Base-by-base conservation (phyloP, 306 rosid species). In the Cercis canadensis region DNA sequence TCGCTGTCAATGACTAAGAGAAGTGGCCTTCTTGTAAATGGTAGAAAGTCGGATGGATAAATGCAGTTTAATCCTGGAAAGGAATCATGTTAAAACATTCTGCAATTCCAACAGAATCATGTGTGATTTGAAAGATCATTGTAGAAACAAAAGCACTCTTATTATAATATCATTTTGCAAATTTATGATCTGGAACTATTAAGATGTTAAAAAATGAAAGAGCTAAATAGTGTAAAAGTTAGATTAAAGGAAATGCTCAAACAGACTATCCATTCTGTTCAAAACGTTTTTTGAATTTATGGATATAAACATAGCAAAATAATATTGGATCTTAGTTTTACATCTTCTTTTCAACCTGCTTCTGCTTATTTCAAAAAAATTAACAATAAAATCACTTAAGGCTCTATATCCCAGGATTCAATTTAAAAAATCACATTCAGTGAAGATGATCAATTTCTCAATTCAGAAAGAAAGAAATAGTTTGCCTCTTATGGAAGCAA, bases 21-120 rank as follows among this genome's bases (percentile, higher is more conserved):
- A 75, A 90, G 88, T 44, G 97, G 98, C 55, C 94, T 90, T 86
- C 98, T 87, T 49, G 98, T 94, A 80, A 94, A 94, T 9, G 98
- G 96, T 69, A 89, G 65, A 51, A 94, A 74, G 81, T 94, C 98
- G 60, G 89, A 75, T 13, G 97, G 97, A 76, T 87, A 89, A 64
- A 94, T 77, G 82, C 87, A 89, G 74, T 81, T 94, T 74, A 86
- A 41, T 51, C 98, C 98, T 94, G 96, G 50, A 84, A 86, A 75
- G 19, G 46, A 39, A 17, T 69, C 61, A 41, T 15, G 74, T 83
- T 70, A 79, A 87, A 78, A 82, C 34, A 72, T 59, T 75, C 76
- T 40, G 16, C 49, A 49, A 56, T 62, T 37, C 69, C 67, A 74
- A 40, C 10, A 45, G 63, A 76, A 67, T n/a, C 57, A 72, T 51